Percentiles rank a stretch among this genome's conserved stretches.
These are phyloP conservation scores for Dipodascopsis tothii DNA, from an alignment of 805 yeast genomes.

Conservation along the genomic window DNA sequence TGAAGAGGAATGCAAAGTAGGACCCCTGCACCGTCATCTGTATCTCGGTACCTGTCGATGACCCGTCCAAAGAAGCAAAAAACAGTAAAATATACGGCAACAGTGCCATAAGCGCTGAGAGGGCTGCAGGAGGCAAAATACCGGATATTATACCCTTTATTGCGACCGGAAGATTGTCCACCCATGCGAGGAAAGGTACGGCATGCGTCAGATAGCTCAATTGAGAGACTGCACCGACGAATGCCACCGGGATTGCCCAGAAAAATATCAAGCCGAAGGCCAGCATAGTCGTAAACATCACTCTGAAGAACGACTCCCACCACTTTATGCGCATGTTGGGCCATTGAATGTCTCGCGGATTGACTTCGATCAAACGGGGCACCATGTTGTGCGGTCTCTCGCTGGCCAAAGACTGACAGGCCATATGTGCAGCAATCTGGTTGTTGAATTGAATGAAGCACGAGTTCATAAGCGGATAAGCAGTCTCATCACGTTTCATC, in stretches of 20 bases:
- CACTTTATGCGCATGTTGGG: slow-evolving; percentile 42
- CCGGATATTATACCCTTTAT: slow-evolving; percentile 82
- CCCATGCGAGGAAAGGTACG: slow-evolving; percentile 66
- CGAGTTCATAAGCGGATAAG: slow-evolving; percentile 59
- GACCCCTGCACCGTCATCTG: slow-evolving; percentile 73
- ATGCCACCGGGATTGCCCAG: slow-evolving; percentile 80
- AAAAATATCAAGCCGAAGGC: slow-evolving; percentile 48
- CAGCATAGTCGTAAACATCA: slow-evolving; percentile 39
- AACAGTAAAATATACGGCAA: slow-evolving; percentile 72
- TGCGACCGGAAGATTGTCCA: slow-evolving; percentile 49
- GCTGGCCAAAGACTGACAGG: slow-evolving; percentile 44
- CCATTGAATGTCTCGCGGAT: slow-evolving; percentile 71
- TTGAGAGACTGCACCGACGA: slow-evolving; percentile 69
- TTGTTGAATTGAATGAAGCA: slow-evolving; percentile 61
- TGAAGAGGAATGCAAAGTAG: slow-evolving; percentile 68
- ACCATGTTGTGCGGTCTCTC: slow-evolving; percentile 38
- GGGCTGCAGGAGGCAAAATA: slow-evolving; percentile 71
- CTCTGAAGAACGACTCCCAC: slow-evolving; percentile 35
- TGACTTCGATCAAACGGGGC: slow-evolving; percentile 40
- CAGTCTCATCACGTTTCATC: slow-evolving; percentile 52
- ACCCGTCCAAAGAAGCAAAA: slow-evolving; percentile 69
- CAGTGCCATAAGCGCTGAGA: slow-evolving; percentile 76
- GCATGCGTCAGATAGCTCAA: slow-evolving; percentile 61
- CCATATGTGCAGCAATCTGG: slow-evolving; percentile 52
- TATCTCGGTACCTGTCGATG: slow-evolving; percentile 58